phyloP scores from a whole-genome alignment of 345 rosid species.

The Eucalyptus erythrocorys region DNA sequence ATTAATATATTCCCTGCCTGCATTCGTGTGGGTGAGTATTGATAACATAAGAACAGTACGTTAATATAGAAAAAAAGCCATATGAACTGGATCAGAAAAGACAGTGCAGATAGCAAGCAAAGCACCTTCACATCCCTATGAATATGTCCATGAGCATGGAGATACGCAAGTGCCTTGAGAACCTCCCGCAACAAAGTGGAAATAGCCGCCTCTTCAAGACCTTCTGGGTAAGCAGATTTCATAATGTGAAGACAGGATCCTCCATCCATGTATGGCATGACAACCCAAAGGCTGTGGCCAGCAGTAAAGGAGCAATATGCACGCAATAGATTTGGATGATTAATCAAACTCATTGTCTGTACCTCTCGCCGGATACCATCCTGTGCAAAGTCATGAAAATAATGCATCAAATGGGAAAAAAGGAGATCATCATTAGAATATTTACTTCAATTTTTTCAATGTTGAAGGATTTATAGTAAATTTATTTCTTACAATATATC shows the following conservation, averaged over 20 bases:
- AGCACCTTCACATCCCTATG: conserved; percentile 96
- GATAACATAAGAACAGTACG: not conserved
- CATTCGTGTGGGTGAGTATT: not conserved
- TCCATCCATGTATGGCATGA: conserved; percentile 99
- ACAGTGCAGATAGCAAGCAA: not conserved
- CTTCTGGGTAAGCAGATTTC: conserved; percentile 71
- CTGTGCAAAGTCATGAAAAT: conserved; percentile 22
- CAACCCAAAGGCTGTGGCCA: conserved; percentile 85
- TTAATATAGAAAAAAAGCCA: not conserved
- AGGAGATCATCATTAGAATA: not conserved
- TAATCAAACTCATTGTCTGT: conserved; percentile 86
- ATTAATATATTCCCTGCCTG: conserved; percentile 94
- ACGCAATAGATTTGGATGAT: conserved; percentile 75
- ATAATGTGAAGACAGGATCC: conserved; percentile 98
- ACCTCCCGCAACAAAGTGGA: conserved; percentile 80
- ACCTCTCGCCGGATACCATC: conserved; percentile 95
- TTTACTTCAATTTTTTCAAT: not conserved
- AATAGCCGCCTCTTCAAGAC: conserved; percentile 92
- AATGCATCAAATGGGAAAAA: not conserved
- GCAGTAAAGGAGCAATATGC: conserved; percentile 90
- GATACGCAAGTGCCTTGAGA: conserved; percentile 91
- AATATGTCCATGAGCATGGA: conserved; percentile 89
- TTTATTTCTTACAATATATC: not conserved
- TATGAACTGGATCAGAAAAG: not conserved
- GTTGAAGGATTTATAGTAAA: not conserved